A percentile compares a stretch with the other conserved stretches of the same genome.
These are phyloP conservation scores for Inonotus hispidus DNA, from an alignment of 1,284 basidiomycete species.

Conservation along the genomic window DNA sequence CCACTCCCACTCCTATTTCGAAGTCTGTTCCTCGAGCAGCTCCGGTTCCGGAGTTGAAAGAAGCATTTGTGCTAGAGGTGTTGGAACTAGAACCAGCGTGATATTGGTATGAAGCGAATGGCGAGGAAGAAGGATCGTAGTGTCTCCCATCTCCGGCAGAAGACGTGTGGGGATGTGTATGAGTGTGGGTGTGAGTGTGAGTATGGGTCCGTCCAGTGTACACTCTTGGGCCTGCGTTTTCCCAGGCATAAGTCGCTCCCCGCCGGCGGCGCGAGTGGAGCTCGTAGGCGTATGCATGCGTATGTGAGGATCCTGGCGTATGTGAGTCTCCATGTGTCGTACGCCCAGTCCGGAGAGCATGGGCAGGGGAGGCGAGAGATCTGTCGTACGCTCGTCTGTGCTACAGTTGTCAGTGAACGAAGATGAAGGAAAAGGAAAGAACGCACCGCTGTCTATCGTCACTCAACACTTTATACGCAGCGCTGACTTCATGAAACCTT, in stretches of 20 bases:
- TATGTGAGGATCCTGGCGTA: slow-evolving; percentile 22
- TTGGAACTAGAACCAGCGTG: background rate
- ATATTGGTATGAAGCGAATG: background rate
- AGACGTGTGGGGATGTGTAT: background rate
- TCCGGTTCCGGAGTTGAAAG: too few relatives aligned
- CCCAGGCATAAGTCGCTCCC: slow-evolving; percentile 39
- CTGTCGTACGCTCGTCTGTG: slow-evolving; percentile 35
- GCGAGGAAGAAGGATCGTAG: background rate
- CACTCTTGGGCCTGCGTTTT: slow-evolving; percentile 25
- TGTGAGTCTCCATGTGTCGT: slow-evolving; percentile 4
- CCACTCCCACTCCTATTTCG: too few relatives aligned
- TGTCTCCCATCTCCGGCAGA: background rate
- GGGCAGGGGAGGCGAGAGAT: slow-evolving; percentile 19
- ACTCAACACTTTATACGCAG: slow-evolving; percentile 42
- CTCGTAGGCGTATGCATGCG: slow-evolving; percentile 19
- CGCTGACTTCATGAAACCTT: slow-evolving; percentile 43
- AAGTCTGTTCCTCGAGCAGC: too few relatives aligned
- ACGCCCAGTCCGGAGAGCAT: slow-evolving; percentile 1
- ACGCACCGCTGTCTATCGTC: slow-evolving; percentile 43
- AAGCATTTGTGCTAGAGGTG: background rate
- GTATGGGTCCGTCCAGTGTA: slow-evolving; percentile 16
- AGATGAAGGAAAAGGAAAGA: background rate
- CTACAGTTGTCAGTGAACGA: background rate
- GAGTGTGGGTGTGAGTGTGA: slow-evolving; percentile 8
- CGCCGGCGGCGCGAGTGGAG: slow-evolving; percentile 23